Percentiles rank a stretch among this genome's conserved stretches.
These are phyloP conservation scores for Meyerozyma sp. DNA, from an alignment of 1,139 yeast genomes.

Conservation along the genomic window DNA sequence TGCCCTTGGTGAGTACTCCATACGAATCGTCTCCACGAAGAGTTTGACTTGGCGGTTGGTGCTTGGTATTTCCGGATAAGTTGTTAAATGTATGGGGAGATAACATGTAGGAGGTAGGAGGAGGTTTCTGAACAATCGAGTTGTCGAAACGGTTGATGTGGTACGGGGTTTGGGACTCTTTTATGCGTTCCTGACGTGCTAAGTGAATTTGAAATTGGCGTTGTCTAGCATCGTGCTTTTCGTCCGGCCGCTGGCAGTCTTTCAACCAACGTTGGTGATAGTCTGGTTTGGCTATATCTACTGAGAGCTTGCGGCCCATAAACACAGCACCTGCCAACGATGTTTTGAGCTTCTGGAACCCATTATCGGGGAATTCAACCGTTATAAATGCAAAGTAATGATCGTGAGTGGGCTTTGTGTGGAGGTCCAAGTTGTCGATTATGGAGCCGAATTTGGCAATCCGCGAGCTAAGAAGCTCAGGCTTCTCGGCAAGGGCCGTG, in stretches of 20 bases:
- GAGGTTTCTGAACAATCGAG: slow-evolving; percentile 7
- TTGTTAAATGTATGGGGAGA: slow-evolving; percentile 32
- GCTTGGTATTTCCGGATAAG: slow-evolving; percentile 32
- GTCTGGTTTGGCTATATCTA: slow-evolving; percentile 42
- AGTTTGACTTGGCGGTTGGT: slow-evolving; percentile 26
- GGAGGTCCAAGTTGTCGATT: slow-evolving; percentile 40
- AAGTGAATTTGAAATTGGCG: slow-evolving; percentile 31
- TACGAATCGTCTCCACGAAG: slow-evolving; percentile 33
- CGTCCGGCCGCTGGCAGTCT: slow-evolving; percentile 35
- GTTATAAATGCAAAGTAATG: slow-evolving; percentile 65
- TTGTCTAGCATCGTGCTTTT: slow-evolving; percentile 21
- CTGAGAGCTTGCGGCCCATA: slow-evolving; percentile 63
- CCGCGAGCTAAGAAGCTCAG: slow-evolving; percentile 39
- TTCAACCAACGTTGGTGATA: slow-evolving; percentile 37
- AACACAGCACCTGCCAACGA: slow-evolving; percentile 66
- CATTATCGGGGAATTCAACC: slow-evolving; percentile 42
- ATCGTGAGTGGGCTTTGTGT: slow-evolving; percentile 43
- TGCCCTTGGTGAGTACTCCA: slow-evolving; percentile 19
- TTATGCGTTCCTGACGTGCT: slow-evolving; percentile 39
- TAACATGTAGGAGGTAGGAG: slow-evolving; percentile 15
- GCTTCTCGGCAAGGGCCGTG: slow-evolving; percentile 39
- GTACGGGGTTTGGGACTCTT: slow-evolving; percentile 31
- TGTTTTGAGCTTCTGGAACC: slow-evolving; percentile 43
- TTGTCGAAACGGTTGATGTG: slow-evolving; percentile 15
- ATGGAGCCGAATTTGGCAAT: slow-evolving; percentile 47